Evolutionary conservation across 2,329 filamentous ascomycete species (phyloP).

Genomic region (Simplicillium aogashimaense): DNA sequence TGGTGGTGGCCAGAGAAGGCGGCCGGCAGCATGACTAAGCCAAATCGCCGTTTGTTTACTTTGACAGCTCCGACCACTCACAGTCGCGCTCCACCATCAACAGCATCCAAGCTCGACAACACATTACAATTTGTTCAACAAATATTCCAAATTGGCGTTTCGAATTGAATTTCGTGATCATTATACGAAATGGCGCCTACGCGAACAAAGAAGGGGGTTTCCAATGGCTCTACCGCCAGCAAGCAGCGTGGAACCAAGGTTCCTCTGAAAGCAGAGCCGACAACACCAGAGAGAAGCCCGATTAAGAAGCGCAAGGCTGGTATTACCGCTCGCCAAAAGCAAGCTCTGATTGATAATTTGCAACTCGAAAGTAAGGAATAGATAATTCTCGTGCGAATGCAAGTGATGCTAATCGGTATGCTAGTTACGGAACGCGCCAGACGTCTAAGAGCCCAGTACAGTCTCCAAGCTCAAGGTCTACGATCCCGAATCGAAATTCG

Average conservation of each 20-base stretch:
- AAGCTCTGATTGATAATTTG: slow-evolving; percentile 78
- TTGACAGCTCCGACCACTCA: slow-evolving; percentile 3
- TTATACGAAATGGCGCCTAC: slow-evolving; percentile 3
- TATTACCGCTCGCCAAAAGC: slow-evolving; percentile 65
- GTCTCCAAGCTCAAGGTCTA: slow-evolving; percentile 76
- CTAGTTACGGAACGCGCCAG: slow-evolving; percentile 79
- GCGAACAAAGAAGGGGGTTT: slow-evolving; percentile 6
- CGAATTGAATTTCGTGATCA: neutral
- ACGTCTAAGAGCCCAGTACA: slow-evolving; percentile 81
- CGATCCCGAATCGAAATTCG: slow-evolving; percentile 83
- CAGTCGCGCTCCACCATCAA: slow-evolving; percentile 3
- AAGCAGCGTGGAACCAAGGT: slow-evolving; percentile 10
- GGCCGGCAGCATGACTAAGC: slow-evolving; percentile 7
- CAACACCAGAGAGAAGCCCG: slow-evolving; percentile 43
- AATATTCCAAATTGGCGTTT: neutral
- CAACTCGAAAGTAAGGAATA: slow-evolving; percentile 68
- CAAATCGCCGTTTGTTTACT: slow-evolving; percentile 11
- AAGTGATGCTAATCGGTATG: slow-evolving; percentile 9
- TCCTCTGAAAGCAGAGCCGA: slow-evolving; percentile 17
- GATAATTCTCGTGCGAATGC: neutral
- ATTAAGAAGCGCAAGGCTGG: slow-evolving; percentile 50
- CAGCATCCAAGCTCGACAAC: slow-evolving; percentile 1
- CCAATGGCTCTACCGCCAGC: slow-evolving; percentile 2
- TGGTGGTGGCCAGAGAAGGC: slow-evolving; percentile 17
- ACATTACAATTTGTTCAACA: neutral